Base-by-base conservation (phyloP, 495 filamentous ascomycete genomes). In the Mytilinidion resinicola region DNA sequence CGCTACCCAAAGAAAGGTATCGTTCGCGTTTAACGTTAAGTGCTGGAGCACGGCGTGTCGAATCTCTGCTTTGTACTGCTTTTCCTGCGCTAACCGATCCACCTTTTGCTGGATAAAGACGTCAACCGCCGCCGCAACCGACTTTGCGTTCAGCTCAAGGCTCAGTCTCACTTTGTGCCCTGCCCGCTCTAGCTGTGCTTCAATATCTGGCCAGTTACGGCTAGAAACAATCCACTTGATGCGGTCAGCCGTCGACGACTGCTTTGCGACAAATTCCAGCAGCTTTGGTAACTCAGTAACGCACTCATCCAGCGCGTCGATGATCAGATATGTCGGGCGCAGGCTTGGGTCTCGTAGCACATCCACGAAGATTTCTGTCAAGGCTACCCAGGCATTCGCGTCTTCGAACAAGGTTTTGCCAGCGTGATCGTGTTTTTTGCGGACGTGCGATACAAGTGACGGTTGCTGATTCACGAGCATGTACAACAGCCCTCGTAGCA, bases 221-320 rank as follows among this genome's bases (percentile, higher is more conserved):
- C 74, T 53, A 7, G 30, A 35, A 14, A 53, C 74, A 33, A 78
- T 59, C 72, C 66, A 74, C 57, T 74, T 76, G 53, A 75, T 59
- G 25, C 41, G 59, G 9, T 56, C 36, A 9, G 51, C 37, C 41
- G 12, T 14, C 8, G 43, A 34, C n/a, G 62, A 63, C 47, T 14
- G 64, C 37, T 41, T 17, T 21, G 43, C 37, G 34, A 77, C 64
- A 34, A 76, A 53, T 9, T 44, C 9, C 15, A 53, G 17, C 17
- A 53, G 34, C 30, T 53, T 39, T 14, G 30, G 33, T 34, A 53
- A 37, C 15, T 39, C 51, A 9, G 4, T 11, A 14, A 53, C 51
- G 36, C 51, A 53, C 21, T 53, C 51, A 20, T 53, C 51, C 5
- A 53, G 35, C 51, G 51, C 51, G 41, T 53, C 51, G 21, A 53